Evolutionary conservation across 768 basidiomycete genomes (phyloP), one percentile per base, ranked within the genome.

Genomic region (Auriscalpium vulgare): DNA sequence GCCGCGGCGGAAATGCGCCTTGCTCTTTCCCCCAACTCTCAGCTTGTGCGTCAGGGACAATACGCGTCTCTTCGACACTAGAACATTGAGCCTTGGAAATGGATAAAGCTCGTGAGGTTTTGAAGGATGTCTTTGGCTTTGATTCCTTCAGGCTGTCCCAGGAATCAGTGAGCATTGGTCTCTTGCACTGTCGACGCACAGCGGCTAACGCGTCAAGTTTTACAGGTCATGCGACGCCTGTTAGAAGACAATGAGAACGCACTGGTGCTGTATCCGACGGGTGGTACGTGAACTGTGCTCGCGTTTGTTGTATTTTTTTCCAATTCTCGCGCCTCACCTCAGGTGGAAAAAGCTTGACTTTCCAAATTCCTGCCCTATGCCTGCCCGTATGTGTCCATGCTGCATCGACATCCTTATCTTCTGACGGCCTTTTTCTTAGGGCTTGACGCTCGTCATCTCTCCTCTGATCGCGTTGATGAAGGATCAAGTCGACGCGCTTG

Each of bases 221-320:
- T 51, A 7, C 48, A 72, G 68, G 74, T 74, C 29, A 69, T 78
- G 29, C 59, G 66, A 9, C 67, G 72, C 3, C 63, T 78, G 1
- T 35, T 78, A 1, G 74, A 71, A 17, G 65, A 75, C 2, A 68
- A 73, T 36, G 67, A 75, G 19, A 76, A 75, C 53, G 71, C 73
- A 0, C 69, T 78, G 1, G 75, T 74, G 4, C 56, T 76, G 8
- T 74, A 69, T 53, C 75, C 75, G 1, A 76, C 75, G 19, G 74
- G 75, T 59, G 71, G 63, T 66, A 49, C 37, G 53, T 57, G 16
- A n/a, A 17, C 7, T 5, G 1, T 14, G 11, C 29, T 45, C 21
- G 23, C 23, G 11, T 1, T n/a, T 49, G 29, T 4, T 7, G 7
- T 29, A 29, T 29, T 29, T 29, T 29, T 29, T 7, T 7, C 7